Percentiles rank a stretch among this genome's conserved stretches.
These are phyloP conservation scores for Stenogyne calaminthoides DNA, from an alignment of 305 asterid genomes.

Conservation along the genomic window DNA sequence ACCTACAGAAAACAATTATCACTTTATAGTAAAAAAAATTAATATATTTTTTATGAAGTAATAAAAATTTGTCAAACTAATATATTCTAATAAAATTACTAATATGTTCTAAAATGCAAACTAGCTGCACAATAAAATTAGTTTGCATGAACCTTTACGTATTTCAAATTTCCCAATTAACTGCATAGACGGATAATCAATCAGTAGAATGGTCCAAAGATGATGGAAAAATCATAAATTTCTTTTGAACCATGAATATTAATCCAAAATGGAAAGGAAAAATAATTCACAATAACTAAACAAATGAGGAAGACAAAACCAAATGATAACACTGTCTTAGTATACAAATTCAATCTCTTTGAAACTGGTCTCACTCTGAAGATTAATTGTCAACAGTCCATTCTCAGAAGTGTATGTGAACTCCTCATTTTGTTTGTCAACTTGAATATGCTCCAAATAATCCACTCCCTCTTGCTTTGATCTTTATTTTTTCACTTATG, in stretches of 20 bases:
- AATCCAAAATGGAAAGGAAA: neutral
- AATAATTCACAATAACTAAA: neutral
- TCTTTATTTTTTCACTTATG: constrained; percentile 30
- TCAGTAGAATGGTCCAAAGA: neutral
- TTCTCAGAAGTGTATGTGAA: constrained; percentile 43
- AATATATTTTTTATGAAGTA: too few relatives aligned
- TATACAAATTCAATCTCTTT: constrained; percentile 51
- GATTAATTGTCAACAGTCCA: constrained; percentile 48
- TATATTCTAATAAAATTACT: too few relatives aligned
- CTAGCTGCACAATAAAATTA: neutral
- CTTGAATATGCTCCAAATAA: constrained; percentile 72
- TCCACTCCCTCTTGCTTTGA: constrained; percentile 61
- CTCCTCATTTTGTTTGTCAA: constrained; percentile 47
- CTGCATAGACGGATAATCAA: neutral
- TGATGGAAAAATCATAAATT: neutral
- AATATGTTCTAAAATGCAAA: too few relatives aligned
- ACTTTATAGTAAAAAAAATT: too few relatives aligned
- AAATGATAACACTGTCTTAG: constrained; percentile 9
- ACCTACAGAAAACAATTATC: too few relatives aligned
- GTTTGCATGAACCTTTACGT: too few relatives aligned
- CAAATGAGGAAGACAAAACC: neutral
- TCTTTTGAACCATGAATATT: neutral
- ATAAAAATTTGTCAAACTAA: too few relatives aligned
- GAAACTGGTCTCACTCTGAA: constrained; percentile 39
- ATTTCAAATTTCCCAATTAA: too few relatives aligned